Percentiles rank a stretch among this genome's conserved stretches.
Evolutionary conservation across 306 rosid genomes (phyloP).

Genomic region (Vigna nakashimae): DNA sequence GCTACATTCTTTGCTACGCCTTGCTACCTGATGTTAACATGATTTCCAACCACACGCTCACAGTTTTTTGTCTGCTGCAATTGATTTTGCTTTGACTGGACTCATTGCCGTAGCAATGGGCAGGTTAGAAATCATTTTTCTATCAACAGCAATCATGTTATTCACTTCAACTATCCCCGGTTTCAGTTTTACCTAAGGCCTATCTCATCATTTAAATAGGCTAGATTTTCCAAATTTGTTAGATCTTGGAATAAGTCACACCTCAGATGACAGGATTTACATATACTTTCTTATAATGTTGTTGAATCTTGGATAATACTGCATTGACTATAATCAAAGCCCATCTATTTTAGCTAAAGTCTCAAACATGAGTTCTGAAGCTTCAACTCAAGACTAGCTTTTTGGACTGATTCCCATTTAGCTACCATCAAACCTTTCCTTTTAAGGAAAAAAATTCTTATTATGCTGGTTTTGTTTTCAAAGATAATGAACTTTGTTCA

Average conservation of each 20-base stretch:
- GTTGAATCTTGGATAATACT: background rate
- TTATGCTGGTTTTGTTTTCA: constrained; percentile 20
- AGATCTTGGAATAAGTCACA: background rate
- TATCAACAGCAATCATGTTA: background rate
- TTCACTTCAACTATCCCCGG: background rate
- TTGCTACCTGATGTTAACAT: background rate
- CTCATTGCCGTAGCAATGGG: background rate
- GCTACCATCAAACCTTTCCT: background rate
- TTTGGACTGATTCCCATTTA: constrained; percentile 1
- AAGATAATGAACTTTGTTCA: constrained; percentile 16
- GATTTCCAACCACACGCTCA: background rate
- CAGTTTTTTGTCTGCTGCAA: background rate
- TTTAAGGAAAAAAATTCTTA: background rate
- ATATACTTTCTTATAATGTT: background rate
- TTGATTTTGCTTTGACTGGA: background rate
- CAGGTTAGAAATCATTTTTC: background rate
- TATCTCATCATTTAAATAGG: background rate
- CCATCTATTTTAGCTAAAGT: background rate
- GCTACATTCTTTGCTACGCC: background rate
- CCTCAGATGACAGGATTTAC: background rate
- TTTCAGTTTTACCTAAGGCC: constrained; percentile 2
- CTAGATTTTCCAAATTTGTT: background rate
- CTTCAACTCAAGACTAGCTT: background rate
- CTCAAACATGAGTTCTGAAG: background rate
- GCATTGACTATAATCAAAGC: background rate